Evolutionary conservation across 176 grass and related monocot genomes (phyloP).

Genomic region (Lolium rigidum): DNA sequence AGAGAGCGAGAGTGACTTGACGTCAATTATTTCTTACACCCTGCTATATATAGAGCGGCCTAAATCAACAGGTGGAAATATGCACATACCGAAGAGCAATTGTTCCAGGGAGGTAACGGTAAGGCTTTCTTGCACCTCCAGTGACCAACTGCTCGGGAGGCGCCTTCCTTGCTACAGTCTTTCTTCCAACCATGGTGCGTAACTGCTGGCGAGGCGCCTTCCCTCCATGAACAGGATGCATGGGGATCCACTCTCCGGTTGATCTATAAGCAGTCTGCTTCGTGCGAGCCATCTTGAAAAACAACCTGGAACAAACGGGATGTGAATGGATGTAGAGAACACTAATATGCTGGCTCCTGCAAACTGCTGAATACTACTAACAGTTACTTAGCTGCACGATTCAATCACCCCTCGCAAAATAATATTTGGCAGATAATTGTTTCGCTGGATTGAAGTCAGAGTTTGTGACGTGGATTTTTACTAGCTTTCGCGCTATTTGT

Average conservation of each 20-base stretch:
- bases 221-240: too few species aligned
- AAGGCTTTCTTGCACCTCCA: conserved; percentile 64
- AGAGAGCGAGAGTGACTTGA: neutral
- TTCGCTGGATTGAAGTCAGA: neutral
- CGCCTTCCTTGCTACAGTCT: too few species aligned
- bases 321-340: neutral
- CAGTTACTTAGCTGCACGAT: neutral
- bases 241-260: neutral
- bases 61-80: neutral
- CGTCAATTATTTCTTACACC: neutral
- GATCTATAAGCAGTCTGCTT: neutral
- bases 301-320: neutral
- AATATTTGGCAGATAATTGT: neutral
- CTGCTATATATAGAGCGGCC: too few species aligned
- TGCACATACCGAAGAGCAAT: conserved; percentile 53
- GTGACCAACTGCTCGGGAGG: too few species aligned
- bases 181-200: too few species aligned
- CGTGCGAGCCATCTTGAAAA: neutral
- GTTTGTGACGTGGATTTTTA: neutral
- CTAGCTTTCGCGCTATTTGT: neutral
- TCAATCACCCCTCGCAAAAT: too few species aligned
- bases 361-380: neutral
- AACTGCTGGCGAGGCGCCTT: neutral
- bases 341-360: neutral
- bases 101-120: conserved; percentile 69